Conservation (phyloP, 2,329 filamentous ascomycete species). For the Colletotrichum filicis region DNA sequence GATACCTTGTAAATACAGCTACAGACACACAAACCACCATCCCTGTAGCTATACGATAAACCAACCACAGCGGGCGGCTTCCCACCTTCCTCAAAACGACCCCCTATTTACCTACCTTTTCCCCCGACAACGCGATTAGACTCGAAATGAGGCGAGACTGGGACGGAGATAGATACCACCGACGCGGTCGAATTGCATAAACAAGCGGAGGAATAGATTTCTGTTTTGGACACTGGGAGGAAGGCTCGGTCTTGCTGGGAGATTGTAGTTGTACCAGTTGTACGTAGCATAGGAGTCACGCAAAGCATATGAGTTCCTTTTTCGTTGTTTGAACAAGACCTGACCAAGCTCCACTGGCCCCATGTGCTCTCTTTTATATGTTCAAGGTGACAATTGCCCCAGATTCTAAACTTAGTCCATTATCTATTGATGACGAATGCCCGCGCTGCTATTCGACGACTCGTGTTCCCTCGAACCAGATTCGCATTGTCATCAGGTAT, state of each 20-base stretch:
- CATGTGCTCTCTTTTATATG: not conserved
- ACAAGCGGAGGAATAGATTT: constrained; percentile 28
- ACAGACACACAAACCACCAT: not conserved
- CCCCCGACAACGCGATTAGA: constrained; percentile 13
- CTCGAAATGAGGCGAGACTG: constrained; percentile 17
- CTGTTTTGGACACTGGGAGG: constrained; percentile 33
- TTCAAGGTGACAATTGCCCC: not conserved
- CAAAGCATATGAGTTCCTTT: constrained; percentile 37
- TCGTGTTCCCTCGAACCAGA: not conserved
- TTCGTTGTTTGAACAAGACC: constrained; percentile 6
- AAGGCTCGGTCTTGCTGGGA: constrained; percentile 30
- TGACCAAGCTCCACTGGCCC: not conserved
- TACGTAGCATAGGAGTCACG: constrained; percentile 38
- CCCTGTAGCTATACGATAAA: constrained; percentile 29
- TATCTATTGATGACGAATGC: not conserved
- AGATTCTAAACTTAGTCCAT: not conserved
- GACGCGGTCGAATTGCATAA: constrained; percentile 30
- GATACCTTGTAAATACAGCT: constrained; percentile 72
- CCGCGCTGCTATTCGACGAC: not conserved
- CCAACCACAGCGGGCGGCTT: constrained; percentile 11
- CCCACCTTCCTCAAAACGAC: constrained; percentile 10
- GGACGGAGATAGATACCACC: constrained; percentile 29
- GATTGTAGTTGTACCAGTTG: constrained; percentile 38
- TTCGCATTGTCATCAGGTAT: not conserved
- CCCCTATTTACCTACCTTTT: not conserved